phyloP scores from a whole-genome alignment of 2,329 filamentous ascomycete genomes.

The Colletotrichum viniferum region DNA sequence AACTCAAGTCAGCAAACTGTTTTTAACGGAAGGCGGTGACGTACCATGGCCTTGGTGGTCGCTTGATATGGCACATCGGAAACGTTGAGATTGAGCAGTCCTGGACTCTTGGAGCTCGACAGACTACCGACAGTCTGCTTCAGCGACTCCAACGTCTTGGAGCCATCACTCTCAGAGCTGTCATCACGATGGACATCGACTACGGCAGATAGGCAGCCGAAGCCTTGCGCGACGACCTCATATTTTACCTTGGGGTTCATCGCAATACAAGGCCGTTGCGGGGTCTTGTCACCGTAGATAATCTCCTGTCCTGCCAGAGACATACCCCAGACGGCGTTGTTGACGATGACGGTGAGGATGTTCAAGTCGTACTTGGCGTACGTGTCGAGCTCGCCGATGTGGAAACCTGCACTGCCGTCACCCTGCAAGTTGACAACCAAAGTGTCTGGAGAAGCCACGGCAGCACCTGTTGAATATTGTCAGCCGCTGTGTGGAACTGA shows the following conservation, averaged over 20 bases:
- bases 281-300: neutral
- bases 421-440: slow-evolving; percentile 4
- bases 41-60: neutral
- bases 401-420: slow-evolving; percentile 1
- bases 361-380: slow-evolving; percentile 3
- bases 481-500: neutral
- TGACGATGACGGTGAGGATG: neutral
- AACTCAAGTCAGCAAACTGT: neutral
- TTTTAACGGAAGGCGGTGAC: neutral
- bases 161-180: neutral
- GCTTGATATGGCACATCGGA: slow-evolving; percentile 1
- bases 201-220: neutral
- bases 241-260: slow-evolving; percentile 4
- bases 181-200: neutral
- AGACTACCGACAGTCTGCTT: neutral
- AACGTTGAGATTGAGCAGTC: neutral
- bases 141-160: neutral
- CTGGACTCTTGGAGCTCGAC: neutral
- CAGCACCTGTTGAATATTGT: neutral
- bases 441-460: neutral
- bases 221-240: neutral
- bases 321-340: slow-evolving; percentile 12
- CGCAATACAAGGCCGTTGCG: slow-evolving; percentile 1
- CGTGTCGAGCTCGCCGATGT: slow-evolving; percentile 8
- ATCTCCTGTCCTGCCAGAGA: slow-evolving; percentile 5